Percentiles rank a stretch among this genome's conserved stretches.
Evolutionary conservation across 306 rosid genomes (phyloP).

Genomic region (Fagus sylvatica): DNA sequence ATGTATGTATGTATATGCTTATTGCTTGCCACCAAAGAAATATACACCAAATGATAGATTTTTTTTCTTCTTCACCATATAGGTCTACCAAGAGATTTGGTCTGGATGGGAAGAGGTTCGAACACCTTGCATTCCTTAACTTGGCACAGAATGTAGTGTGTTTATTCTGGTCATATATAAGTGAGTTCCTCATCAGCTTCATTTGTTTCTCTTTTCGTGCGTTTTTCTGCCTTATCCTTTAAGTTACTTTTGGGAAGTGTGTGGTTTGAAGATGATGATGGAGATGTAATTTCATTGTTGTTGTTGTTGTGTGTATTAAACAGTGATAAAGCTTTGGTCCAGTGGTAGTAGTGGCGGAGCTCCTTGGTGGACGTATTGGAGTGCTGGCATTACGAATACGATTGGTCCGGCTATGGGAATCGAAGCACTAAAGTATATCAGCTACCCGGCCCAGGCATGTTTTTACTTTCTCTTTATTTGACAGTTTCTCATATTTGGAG

Average conservation of each 20-base stretch:
- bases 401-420: slow-evolving; percentile 99
- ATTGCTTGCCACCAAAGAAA: background rate
- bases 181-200: slow-evolving; percentile 48
- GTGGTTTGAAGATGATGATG: background rate
- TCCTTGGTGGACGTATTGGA: slow-evolving; percentile 91
- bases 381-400: slow-evolving; percentile 95
- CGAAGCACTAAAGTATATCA: slow-evolving; percentile 92
- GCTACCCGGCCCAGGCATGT: slow-evolving; percentile 95
- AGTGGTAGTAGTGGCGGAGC: slow-evolving; percentile 68
- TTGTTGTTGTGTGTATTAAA: slow-evolving; percentile 10
- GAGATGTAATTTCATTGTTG: background rate
- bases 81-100: slow-evolving; percentile 97
- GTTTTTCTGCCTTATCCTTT: background rate
- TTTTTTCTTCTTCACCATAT: slow-evolving; percentile 14
- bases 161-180: slow-evolving; percentile 86
- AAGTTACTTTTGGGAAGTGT: background rate
- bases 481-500: background rate
- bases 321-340: slow-evolving; percentile 89
- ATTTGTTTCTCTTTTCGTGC: background rate
- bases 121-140: slow-evolving; percentile 88
- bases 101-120: slow-evolving; percentile 67
- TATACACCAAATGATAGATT: background rate
- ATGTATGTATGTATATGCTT: background rate
- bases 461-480: background rate
- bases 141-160: slow-evolving; percentile 92